Evolutionary conservation across 768 basidiomycete genomes (phyloP), one percentile per base, ranked within the genome.

Genomic region (Asterophora parasitica): DNA sequence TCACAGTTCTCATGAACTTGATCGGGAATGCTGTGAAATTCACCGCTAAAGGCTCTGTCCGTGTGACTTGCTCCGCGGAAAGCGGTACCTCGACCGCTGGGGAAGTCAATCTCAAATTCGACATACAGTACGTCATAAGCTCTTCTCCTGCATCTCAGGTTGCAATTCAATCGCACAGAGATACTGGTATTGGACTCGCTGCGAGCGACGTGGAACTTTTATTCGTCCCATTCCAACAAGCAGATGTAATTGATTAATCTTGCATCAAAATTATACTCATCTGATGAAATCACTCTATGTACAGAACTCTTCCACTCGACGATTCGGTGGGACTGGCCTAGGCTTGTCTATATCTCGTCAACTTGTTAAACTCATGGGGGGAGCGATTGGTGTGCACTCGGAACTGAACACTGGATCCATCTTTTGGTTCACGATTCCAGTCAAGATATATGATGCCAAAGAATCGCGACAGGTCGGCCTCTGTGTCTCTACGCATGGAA

Each of bases 1-100:
- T 34, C 51, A 51, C 53, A 84, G 84, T 86, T 8, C 64, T 87
- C 16, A 86, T 86, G 83, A 88, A 88, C 59, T 63, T 87, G 41
- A 82, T 87, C 40, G 85, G 83, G 7, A 88, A 88, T 57, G 83
- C 83, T 3, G 79, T 87, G 46, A 88, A 87, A 56, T 88, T 87
- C 61, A 86, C 85, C 1, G 71, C 74, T 1, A 66, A 61, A 15
- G 85, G 86, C 7, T 81, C 73, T 35, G 83, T 88, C 17, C 73
- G 77, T 31, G 81, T 85, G 15, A 72, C 69, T 1, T 83, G 82
- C 57, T 76, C 76, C 4, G 66, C 81, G n/a, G 80, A 82, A 50
- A 65, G 58, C 8, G 54, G 54, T 19, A 51, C 62, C 11, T 60
- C 61, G 30, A 49, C 64, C 9, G 54, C 66, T 4, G 70, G 68